Base-by-base conservation (phyloP, 2,329 filamentous ascomycete species). In the Monosporascus sp. region DNA sequence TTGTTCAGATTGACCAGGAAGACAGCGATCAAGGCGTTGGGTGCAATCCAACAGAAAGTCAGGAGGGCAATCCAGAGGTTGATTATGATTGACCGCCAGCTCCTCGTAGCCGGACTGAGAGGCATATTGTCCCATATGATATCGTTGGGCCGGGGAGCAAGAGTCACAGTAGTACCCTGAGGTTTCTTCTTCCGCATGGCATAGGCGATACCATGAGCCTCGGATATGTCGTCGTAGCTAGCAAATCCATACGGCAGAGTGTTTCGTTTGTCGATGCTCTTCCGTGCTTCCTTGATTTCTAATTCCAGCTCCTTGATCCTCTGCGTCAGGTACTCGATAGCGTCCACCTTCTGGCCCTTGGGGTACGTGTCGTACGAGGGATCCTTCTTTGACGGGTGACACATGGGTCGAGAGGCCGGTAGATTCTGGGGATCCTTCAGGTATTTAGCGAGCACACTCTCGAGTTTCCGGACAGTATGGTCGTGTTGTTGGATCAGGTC, bases 41-140 rank as follows among this genome's bases (percentile, higher is more conserved):
- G 92, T 3, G 83, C 90, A 57, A 96, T 86, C 88, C 92, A 99
- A 7, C 95, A 67, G 1, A 96, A 55, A 0, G 93, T 97, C 50
- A 99, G 73, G 1, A 93, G 63, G 3, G 81, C 75, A 43, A 96
- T 86, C 90, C 92, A 97, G 52, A 96, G 70, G 55, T 88, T 88
- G 72, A 94, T 96, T 63, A 90, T 78, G 57, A 93, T 79, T 39
- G 86, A 79, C 62, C 87, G 87, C 74, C 87, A 88, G 57, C 80
- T 81, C 50, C 92, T 83, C 1, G 85, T 81, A 27, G 81, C 75
- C 39, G 85, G 85, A 17, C 79, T 82, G 53, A 97, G 74, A 6
- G 84, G 80, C 74, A 99, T 81, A 65, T 99, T 99, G 67, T 90
- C 87, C 94, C 94, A 99, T 59, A 99, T 96, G 50, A 99, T 82